Conservation (phyloP, 2,329 filamentous ascomycete genomes). For the Beauveria sp. region DNA sequence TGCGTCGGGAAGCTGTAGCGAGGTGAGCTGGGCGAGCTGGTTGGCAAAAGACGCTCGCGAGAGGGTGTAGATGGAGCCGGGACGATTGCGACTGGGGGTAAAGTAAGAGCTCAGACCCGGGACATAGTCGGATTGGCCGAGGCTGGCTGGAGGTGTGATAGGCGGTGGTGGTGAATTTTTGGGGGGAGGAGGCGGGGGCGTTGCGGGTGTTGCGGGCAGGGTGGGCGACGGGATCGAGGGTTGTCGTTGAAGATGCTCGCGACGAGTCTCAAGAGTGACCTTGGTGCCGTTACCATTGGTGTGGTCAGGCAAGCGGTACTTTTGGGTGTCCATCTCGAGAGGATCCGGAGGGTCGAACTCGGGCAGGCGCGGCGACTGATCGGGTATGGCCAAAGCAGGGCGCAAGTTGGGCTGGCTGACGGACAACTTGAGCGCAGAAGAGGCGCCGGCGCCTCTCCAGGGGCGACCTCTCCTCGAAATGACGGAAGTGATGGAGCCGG, state of each 20-base stretch:
- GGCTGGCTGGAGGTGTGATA: conserved; percentile 15
- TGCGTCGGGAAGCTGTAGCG: conserved; percentile 80
- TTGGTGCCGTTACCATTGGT: conserved; percentile 61
- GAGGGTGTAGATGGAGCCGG: conserved; percentile 88
- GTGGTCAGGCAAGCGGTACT: conserved; percentile 66
- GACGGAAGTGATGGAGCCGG: conserved; percentile 39
- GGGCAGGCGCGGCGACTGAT: conserved; percentile 34
- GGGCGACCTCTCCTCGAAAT: conserved; percentile 61
- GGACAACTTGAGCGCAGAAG: conserved; percentile 17
- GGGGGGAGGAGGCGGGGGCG: conserved; percentile 31
- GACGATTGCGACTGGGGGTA: conserved; percentile 57
- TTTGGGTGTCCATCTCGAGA: conserved; percentile 62
- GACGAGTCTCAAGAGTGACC: conserved; percentile 47
- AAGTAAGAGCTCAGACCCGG: conserved; percentile 55
- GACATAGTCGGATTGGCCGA: conserved; percentile 33
- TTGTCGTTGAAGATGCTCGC: conserved; percentile 49
- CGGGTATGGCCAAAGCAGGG: conserved; percentile 18
- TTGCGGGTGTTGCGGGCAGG: conserved; percentile 20
- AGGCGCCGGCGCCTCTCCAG: conserved; percentile 58
- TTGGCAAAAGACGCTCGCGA: conserved; percentile 88
- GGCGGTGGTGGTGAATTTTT: conserved; percentile 34
- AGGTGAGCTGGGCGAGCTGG: conserved; percentile 86
- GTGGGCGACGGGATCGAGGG: conserved; percentile 30
- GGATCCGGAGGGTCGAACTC: conserved; percentile 43
- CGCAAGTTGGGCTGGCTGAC: conserved; percentile 18